Evolutionary conservation across 1,284 basidiomycete genomes (phyloP).

Genomic region (Leccinum cinnamomeum): DNA sequence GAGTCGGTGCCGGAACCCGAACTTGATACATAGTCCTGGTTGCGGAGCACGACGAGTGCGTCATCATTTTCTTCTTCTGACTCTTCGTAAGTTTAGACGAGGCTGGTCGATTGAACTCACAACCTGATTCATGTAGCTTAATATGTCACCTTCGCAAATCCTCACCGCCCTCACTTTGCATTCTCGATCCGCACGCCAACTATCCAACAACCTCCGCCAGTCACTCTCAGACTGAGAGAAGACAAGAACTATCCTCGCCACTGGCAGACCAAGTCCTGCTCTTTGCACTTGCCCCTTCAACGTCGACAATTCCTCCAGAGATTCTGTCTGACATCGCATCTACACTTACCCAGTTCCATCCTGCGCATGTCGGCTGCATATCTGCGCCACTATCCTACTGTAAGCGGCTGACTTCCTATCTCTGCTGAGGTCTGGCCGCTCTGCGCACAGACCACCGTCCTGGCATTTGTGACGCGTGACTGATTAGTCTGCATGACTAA

Average conservation of each 20-base stretch:
- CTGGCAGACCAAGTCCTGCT: slow-evolving; percentile 35
- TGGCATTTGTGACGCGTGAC: too few relatives aligned
- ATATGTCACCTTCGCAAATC: slow-evolving; percentile 13
- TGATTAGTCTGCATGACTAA: too few relatives aligned
- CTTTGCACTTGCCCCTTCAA: slow-evolving; percentile 49
- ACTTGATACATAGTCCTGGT: background rate
- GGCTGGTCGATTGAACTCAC: slow-evolving; percentile 4
- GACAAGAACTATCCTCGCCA: background rate
- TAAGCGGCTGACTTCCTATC: too few relatives aligned
- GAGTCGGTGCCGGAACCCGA: too few relatives aligned
- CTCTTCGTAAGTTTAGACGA: background rate
- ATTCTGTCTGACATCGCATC: slow-evolving; percentile 46
- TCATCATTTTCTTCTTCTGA: background rate
- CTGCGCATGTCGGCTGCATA: slow-evolving; percentile 56
- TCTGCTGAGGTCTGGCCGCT: too few relatives aligned
- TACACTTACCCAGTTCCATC: slow-evolving; percentile 42
- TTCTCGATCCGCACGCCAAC: slow-evolving; percentile 23
- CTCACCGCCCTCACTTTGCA: slow-evolving; percentile 19
- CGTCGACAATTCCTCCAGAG: slow-evolving; percentile 31
- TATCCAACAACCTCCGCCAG: slow-evolving; percentile 13
- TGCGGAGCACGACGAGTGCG: background rate
- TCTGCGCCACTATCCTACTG: slow-evolving; percentile 44
- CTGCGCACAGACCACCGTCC: too few relatives aligned
- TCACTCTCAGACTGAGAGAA: slow-evolving; percentile 6
- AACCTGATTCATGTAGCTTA: background rate